These are phyloP conservation scores for Populus ilicifolia DNA, from an alignment of 345 rosid genomes.

Conservation along the genomic window DNA sequence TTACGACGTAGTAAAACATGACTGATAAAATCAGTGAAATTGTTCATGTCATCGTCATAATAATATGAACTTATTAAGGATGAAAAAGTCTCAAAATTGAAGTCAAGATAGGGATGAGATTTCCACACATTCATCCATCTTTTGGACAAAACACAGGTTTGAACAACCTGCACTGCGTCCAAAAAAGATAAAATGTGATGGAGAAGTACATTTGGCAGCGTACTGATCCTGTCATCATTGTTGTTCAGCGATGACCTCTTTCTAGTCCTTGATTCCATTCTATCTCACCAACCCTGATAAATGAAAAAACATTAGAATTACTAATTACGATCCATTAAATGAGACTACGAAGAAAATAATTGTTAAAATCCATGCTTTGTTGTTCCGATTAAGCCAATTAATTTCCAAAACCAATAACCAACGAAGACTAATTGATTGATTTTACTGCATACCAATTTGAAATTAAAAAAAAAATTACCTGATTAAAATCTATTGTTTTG, in stretches of 20 bases:
- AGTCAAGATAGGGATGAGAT: not conserved
- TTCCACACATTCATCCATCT: slow-evolving; percentile 9
- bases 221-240: slow-evolving; percentile 1
- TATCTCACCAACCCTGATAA: not conserved
- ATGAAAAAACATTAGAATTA: no score
- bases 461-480: no score
- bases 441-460: no score
- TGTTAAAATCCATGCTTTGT: no score
- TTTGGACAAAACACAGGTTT: slow-evolving; percentile 11
- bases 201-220: not conserved
- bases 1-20: not conserved
- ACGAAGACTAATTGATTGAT: no score
- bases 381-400: no score
- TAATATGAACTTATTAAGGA: not conserved
- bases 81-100: not conserved
- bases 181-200: slow-evolving; percentile 8
- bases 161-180: slow-evolving; percentile 4
- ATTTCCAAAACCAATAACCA: no score
- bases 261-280: not conserved
- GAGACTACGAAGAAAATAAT: no score
- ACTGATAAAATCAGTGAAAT: not conserved
- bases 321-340: no score
- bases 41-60: not conserved
- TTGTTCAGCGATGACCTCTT: not conserved
- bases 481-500: no score